These are phyloP conservation scores for Leccinum huronense DNA, from an alignment of 1,284 basidiomycete species.

Conservation along the genomic window DNA sequence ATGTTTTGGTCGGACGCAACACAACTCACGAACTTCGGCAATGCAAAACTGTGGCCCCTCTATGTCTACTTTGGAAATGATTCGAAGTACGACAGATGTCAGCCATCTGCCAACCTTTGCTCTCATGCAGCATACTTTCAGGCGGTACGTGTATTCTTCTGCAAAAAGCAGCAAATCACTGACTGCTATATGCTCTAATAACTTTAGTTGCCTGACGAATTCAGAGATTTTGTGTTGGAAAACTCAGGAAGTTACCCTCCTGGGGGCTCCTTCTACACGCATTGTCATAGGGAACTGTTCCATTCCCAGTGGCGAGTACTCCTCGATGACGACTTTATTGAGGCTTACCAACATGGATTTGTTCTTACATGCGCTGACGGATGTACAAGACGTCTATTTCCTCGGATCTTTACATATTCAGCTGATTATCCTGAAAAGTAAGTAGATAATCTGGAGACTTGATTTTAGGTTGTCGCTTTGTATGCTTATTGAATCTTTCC, in stretches of 20 bases:
- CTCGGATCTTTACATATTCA: neutral
- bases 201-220: neutral
- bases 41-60: neutral
- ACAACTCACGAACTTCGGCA: neutral
- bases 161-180: neutral
- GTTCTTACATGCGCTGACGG: neutral
- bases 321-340: neutral
- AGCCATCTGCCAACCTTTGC: neutral
- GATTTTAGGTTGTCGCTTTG: neutral
- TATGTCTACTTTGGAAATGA: neutral
- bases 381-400: neutral
- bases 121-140: neutral
- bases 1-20: neutral
- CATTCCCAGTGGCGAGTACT: neutral
- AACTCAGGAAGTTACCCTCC: neutral
- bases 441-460: neutral
- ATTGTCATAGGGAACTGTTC: neutral
- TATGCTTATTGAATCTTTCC: neutral
- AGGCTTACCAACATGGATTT: neutral
- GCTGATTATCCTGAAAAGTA: neutral
- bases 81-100: neutral
- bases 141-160: neutral
- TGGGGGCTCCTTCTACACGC: neutral
- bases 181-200: neutral
- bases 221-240: neutral